Evolutionary conservation across 2,329 filamentous ascomycete species (phyloP), one percentile per base, ranked within the genome.

Genomic region (Cytospora paraplurivora): DNA sequence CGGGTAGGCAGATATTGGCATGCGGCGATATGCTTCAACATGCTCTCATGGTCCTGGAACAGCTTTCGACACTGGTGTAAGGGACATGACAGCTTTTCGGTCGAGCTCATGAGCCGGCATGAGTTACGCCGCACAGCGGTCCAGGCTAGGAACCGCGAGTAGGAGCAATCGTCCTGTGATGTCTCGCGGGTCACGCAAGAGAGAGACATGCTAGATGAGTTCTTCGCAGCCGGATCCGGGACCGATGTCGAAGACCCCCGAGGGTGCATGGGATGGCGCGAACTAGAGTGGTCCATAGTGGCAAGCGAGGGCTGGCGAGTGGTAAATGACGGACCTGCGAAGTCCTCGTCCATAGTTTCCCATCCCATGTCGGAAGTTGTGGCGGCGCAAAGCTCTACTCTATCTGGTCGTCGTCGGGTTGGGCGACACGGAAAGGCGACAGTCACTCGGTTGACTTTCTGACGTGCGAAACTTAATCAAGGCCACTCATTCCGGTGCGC

Each of bases 91-190:
- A 82, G 73, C 62, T 77, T 79, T 67, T 85, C 80, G 68, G 76
- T 77, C 32, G 75, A 70, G 10, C 77, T 78, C 76, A 84, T 82
- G 59, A 76, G 78, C 50, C 72, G 66, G 59, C 77, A 82, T 35
- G 74, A 76, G 72, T 85, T 85, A 68, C 82, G 81, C 71, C 82
- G 81, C 67, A 84, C 76, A 53, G 83, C 83, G 38, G 78, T 79
- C 83, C 83, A 85, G 58, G 82, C 81, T 68, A 85, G 80, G 72
- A 86, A 86, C 63, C 80, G 76, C 68, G 85, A 78, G 52, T 81
- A 76, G 21, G 79, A 80, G 69, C 83, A 85, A 68, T 83, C 81
- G 64, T 83, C 78, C 35, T 74, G 75, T 12, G 76, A 72, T 27
- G 77, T 78, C 54, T 79, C 76, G 65, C 77, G 78, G 67, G 76